A percentile compares a stretch with the other conserved stretches of the same genome.
Conservation (phyloP, 108 stramenopile species). For the Cyclostephanos tholiformis region DNA sequence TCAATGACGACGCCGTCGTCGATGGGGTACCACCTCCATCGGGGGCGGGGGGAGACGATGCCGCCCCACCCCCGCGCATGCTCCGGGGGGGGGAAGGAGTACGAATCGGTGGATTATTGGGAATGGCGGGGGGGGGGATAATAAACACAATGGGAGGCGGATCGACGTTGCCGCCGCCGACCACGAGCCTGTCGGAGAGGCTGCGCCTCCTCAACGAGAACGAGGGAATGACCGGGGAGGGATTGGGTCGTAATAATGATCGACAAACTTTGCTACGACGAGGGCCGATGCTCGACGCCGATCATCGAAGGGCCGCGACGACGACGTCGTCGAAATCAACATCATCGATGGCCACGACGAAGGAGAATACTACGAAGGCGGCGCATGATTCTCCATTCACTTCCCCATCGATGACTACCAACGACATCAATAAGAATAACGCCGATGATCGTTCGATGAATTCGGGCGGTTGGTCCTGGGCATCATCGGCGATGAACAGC, state of each 20-base stretch:
- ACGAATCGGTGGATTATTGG: too few species aligned
- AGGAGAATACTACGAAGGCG: background rate
- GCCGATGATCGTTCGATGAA: background rate
- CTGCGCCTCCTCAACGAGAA: background rate
- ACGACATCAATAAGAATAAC: too few species aligned
- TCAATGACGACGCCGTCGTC: background rate
- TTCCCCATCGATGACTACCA: too few species aligned
- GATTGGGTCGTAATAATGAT: background rate
- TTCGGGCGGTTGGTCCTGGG: background rate
- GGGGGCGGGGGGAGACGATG: background rate
- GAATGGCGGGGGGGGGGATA: too few species aligned
- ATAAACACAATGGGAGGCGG: too few species aligned
- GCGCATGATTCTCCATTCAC: background rate
- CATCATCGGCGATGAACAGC: background rate
- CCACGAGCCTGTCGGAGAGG: conserved; percentile 13
- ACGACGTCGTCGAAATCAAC: background rate
- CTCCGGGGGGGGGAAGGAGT: too few species aligned
- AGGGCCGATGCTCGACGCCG: conserved; percentile 3
- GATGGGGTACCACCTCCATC: background rate
- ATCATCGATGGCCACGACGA: too few species aligned
- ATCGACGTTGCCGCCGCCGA: background rate
- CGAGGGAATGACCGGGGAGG: background rate
- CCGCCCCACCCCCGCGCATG: background rate
- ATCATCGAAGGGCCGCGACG: background rate
- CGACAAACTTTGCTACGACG: conserved; percentile 3